Evolutionary conservation across 2,329 filamentous ascomycete species (phyloP), one percentile per base, ranked within the genome.

Genomic region (Pseudogymnoascus sp.): DNA sequence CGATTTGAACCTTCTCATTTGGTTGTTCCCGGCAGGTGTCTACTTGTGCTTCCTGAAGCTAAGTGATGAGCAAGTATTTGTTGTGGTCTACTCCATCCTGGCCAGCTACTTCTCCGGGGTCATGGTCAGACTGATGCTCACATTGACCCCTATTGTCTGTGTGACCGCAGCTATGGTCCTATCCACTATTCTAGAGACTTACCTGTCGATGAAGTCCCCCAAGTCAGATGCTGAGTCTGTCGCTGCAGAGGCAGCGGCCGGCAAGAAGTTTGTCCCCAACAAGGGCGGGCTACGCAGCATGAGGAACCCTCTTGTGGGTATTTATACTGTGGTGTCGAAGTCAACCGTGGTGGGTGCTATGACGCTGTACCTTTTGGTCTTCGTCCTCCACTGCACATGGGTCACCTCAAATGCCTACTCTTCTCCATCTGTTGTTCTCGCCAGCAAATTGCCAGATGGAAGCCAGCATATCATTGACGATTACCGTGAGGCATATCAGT

Each of bases 91-190:
- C 74, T 87, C 92, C n/a, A 86, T 99, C 52, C 88, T 97, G 67
- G 91, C 91, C 67, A 97, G 91, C 77, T 99, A 99, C 81, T 99
- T 99, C 72, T 91, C 95, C 23, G 94, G 94, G 74, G 95, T 99
- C 78, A 99, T 99, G 94, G 94, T 99, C 65, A 92, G 94, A 78
- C 81, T 99, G 71, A 99, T 99, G 94, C 84, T 99, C 66, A 99
- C 94, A 0, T 80, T 99, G 69, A 99, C 94, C 1, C 94, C 94
- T 1, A 88, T 99, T 67, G 94, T 99, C 60, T 99, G 94, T 75
- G 91, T 97, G 68, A 89, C 94, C 42, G 91, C 93, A 62, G 94
- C 93, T 49, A 85, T 99, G 71, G 91, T 91, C 14, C 79, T 92
- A 42, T 97, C 94, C 16, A 85, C 89, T 68, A 88, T 99, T 61